Evolutionary conservation across 139 green algal species (phyloP).

Genomic region (Trebouxia sp.): DNA sequence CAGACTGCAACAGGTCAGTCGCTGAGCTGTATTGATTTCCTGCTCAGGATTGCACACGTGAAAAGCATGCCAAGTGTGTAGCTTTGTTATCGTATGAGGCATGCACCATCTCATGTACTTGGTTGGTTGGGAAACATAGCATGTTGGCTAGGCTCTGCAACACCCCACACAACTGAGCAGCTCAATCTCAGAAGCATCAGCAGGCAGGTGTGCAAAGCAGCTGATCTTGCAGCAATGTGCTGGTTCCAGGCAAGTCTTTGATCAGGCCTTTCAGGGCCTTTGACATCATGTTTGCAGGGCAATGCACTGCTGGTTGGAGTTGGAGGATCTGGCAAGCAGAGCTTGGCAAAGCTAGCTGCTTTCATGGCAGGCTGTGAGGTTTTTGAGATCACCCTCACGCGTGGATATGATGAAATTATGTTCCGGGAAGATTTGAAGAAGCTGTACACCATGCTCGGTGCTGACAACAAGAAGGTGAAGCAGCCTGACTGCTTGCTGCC

Average conservation of each 20-base stretch:
- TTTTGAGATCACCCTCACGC: slow-evolving; percentile 87
- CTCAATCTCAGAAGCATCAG: background rate
- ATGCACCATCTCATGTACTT: too few species aligned
- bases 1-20: slow-evolving; percentile 47
- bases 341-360: slow-evolving; percentile 53
- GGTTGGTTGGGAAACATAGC: too few species aligned
- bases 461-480: slow-evolving; percentile 68
- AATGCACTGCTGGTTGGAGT: slow-evolving; percentile 70
- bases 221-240: too few species aligned
- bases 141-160: too few species aligned
- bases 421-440: slow-evolving; percentile 87
- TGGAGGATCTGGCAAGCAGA: slow-evolving; percentile 66
- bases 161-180: background rate
- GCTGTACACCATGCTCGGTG: slow-evolving; percentile 74
- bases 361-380: slow-evolving; percentile 72
- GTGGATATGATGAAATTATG: slow-evolving; percentile 79
- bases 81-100: too few species aligned
- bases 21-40: too few species aligned
- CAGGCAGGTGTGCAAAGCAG: too few species aligned
- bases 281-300: too few species aligned
- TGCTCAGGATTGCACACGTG: too few species aligned
- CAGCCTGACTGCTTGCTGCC: background rate
- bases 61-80: too few species aligned
- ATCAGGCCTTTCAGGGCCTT: background rate
- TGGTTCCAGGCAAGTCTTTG: background rate